A percentile compares a stretch with the other conserved stretches of the same genome.
Conservation (phyloP, 2,329 filamentous ascomycete genomes). For the Magnaporthales sp. region DNA sequence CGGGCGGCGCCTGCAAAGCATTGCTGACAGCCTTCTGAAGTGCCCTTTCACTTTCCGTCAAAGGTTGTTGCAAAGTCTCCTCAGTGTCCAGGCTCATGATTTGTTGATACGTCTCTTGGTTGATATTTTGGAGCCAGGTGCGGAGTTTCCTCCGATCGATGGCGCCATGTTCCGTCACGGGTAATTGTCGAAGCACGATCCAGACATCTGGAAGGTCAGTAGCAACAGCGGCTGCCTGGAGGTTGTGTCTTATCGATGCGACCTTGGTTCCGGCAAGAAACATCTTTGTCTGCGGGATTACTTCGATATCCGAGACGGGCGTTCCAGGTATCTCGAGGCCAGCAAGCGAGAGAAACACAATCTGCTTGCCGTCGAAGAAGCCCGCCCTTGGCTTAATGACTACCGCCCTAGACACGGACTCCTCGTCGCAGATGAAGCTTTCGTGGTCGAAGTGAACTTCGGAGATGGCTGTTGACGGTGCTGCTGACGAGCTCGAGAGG, state of each 20-base stretch:
- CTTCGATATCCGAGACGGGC: constrained; percentile 23
- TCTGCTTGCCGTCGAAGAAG: constrained; percentile 38
- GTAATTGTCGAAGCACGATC: constrained; percentile 38
- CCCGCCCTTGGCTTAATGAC: constrained; percentile 39
- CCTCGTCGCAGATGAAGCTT: constrained; percentile 21
- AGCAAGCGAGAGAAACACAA: constrained; percentile 34
- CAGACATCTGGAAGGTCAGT: constrained; percentile 34
- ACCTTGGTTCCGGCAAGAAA: constrained; percentile 32
- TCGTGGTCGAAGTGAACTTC: constrained; percentile 10
- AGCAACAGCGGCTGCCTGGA: constrained; percentile 25
- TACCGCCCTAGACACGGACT: constrained; percentile 31
- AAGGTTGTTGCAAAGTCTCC: constrained; percentile 23
- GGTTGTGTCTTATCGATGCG: constrained; percentile 26
- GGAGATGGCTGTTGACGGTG: constrained; percentile 6
- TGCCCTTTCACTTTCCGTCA: constrained; percentile 28
- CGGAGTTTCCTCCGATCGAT: constrained; percentile 35
- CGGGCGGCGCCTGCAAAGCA: constrained; percentile 26
- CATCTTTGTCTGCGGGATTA: constrained; percentile 27
- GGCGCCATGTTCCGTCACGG: constrained; percentile 27
- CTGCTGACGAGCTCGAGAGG: constrained; percentile 11
- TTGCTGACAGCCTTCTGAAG: constrained; percentile 28
- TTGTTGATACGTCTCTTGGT: constrained; percentile 34
- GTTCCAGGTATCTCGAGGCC: constrained; percentile 17
- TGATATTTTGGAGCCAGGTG: constrained; percentile 46
- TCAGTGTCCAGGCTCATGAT: constrained; percentile 34